Percentiles rank a stretch among this genome's conserved stretches.
These are phyloP conservation scores for Saccharomycopsis oosterbeekiorum DNA, from an alignment of 805 yeast genomes.

Conservation along the genomic window DNA sequence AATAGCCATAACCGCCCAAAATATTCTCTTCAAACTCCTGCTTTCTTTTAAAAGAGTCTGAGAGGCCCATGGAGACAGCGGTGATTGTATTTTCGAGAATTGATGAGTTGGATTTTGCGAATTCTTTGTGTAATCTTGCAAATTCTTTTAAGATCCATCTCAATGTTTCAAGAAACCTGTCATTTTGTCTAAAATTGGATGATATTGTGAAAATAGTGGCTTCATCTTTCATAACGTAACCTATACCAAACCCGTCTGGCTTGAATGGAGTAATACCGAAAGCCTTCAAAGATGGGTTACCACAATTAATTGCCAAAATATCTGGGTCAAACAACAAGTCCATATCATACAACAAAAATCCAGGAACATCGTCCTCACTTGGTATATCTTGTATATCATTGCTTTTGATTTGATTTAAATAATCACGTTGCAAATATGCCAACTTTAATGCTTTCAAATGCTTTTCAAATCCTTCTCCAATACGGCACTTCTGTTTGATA, in stretches of 20 bases:
- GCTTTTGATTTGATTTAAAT: slow-evolving; percentile 34
- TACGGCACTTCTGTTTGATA: slow-evolving; percentile 4
- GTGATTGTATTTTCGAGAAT: not conserved
- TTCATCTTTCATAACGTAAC: slow-evolving; percentile 78
- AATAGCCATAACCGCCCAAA: slow-evolving; percentile 74
- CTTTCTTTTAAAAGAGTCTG: slow-evolving; percentile 8
- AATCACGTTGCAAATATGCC: slow-evolving; percentile 39
- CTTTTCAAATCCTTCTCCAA: slow-evolving; percentile 63
- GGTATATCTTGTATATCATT: slow-evolving; percentile 30
- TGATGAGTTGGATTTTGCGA: not conserved
- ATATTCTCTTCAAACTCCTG: slow-evolving; percentile 19
- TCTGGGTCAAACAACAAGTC: slow-evolving; percentile 30
- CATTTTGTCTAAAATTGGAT: slow-evolving; percentile 81
- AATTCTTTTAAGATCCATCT: slow-evolving; percentile 58
- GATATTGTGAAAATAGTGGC: slow-evolving; percentile 73
- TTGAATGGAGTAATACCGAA: slow-evolving; percentile 89
- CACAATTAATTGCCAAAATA: slow-evolving; percentile 65
- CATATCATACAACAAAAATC: slow-evolving; percentile 22
- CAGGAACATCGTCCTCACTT: slow-evolving; percentile 19
- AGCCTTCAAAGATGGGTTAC: slow-evolving; percentile 76
- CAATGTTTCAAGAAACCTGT: slow-evolving; percentile 65
- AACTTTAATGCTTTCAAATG: slow-evolving; percentile 59
- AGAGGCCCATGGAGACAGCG: slow-evolving; percentile 13
- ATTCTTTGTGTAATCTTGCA: slow-evolving; percentile 32
- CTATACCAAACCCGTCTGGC: slow-evolving; percentile 87